Evolutionary conservation across 2,329 filamentous ascomycete species (phyloP), one percentile per base, ranked within the genome.

Genomic region (Myotisia sp.): DNA sequence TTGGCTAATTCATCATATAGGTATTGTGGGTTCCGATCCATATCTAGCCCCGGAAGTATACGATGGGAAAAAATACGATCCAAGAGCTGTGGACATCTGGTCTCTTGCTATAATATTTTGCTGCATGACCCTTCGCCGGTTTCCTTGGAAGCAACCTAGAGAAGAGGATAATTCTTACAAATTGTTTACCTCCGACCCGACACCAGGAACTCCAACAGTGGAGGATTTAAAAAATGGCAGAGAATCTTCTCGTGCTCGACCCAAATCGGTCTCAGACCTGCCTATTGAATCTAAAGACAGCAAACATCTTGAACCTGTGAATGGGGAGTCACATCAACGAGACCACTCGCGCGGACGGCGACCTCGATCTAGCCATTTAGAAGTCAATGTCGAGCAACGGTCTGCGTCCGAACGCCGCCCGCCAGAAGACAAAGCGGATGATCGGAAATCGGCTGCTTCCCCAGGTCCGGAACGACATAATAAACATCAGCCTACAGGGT

Each of bases 101-200:
- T 98, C 90, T 7, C 67, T 98, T 39, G 90, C 87, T 12, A 98
- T 98, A 47, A 95, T 98, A 36, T 98, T 87, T 60, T 95, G 90
- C 59, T 98, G 90, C 64, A 98, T 98, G 90, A 90, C 84, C 4
- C 66, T 98, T 26, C 73, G 90, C 14, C 69, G 90, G 22, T 98
- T 98, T 52, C 90, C 90, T 0, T 98, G 90, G 90, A 98, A 98
- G 62, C 76, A 92, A 22, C 90, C 90, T 3, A 75, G 86, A 26
- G 64, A 85, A 54, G 82, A 82, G 3, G 90, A 98, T 55, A 95
- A 92, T 55, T 93, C 85, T 0, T 98, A 83, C 60, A 86, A 87
- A 49, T 70, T 98, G 1, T 98, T 98, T 53, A 77, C 87, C 9
- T 75, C 90, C 1, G 71, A 81, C 5, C 86, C 87, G 1, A 82